Evolutionary conservation across 306 rosid genomes (phyloP).

Genomic region (Spatholobus suberectus): DNA sequence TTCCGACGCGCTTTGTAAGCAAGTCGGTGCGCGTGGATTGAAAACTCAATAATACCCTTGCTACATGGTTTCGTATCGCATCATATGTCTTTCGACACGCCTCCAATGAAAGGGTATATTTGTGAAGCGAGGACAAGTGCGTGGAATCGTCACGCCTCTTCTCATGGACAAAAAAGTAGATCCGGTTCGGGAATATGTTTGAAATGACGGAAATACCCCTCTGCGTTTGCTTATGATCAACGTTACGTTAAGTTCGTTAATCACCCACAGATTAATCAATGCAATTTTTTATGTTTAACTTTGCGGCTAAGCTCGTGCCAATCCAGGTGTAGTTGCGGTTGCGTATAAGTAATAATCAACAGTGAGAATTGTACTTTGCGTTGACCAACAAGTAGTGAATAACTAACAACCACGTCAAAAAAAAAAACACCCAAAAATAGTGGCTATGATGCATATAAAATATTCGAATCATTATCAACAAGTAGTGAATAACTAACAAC

Average conservation of each 20-base stretch:
- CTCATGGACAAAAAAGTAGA: background rate
- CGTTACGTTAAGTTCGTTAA: background rate
- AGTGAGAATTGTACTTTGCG: background rate
- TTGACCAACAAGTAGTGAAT: background rate
- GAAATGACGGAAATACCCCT: slow-evolving; percentile 26
- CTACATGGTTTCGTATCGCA: background rate
- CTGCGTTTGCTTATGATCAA: background rate
- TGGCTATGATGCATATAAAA: background rate
- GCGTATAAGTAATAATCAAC: slow-evolving; percentile 40
- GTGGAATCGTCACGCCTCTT: slow-evolving; percentile 43
- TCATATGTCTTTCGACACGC: background rate
- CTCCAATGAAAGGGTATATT: background rate
- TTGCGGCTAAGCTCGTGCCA: slow-evolving; percentile 44
- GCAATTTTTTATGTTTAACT: background rate
- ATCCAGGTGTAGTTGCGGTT: slow-evolving; percentile 12
- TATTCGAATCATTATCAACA: no score
- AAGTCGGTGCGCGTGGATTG: background rate
- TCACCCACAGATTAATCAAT: background rate
- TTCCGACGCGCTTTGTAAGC: slow-evolving; percentile 27
- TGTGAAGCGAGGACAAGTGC: background rate
- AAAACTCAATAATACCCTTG: slow-evolving; percentile 23
- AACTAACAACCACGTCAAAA: background rate
- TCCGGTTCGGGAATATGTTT: background rate
- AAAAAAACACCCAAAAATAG: background rate
- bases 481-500: background rate